Conservation (phyloP, 805 yeast genomes). For the Ogataea saltuana region DNA sequence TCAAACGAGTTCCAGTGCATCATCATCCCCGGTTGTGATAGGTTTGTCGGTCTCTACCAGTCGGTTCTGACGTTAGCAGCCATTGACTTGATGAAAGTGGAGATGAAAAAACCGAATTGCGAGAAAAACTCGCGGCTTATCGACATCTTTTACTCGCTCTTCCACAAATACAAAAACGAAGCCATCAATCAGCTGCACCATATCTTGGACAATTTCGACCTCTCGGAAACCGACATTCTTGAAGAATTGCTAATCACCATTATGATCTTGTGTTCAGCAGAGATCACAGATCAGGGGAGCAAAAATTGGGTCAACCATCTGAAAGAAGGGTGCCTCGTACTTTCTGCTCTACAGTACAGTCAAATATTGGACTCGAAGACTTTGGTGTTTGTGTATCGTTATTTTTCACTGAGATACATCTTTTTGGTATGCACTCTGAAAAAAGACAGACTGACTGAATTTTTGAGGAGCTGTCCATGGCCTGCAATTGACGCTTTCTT, state of each 20-base stretch:
- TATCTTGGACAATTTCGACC: constrained; percentile 29
- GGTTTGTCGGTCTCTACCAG: constrained; percentile 26
- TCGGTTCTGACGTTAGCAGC: constrained; percentile 30
- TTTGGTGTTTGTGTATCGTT: constrained; percentile 31
- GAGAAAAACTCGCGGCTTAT: constrained; percentile 6
- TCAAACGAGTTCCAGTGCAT: constrained; percentile 30
- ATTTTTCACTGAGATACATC: constrained; percentile 32
- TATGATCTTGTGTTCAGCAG: constrained; percentile 33
- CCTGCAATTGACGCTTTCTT: constrained; percentile 28
- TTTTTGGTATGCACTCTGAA: constrained; percentile 31
- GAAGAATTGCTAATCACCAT: constrained; percentile 33
- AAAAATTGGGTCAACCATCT: constrained; percentile 32
- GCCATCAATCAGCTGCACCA: constrained; percentile 34
- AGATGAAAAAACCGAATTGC: constrained; percentile 6
- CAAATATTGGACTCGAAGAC: constrained; percentile 17
- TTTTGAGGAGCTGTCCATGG: constrained; percentile 26
- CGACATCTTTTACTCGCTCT: constrained; percentile 9
- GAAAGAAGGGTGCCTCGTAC: constrained; percentile 21
- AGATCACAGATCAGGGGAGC: constrained; percentile 33
- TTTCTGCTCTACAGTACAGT: constrained; percentile 21
- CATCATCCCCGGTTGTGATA: constrained; percentile 30
- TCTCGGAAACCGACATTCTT: constrained; percentile 22
- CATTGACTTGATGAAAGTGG: constrained; percentile 25
- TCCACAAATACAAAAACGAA: constrained; percentile 31
- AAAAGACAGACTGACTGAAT: constrained; percentile 14